A percentile compares a stretch with the other conserved stretches of the same genome.
Conservation (phyloP, 257 asterid species). For the Agastache rugosa region DNA sequence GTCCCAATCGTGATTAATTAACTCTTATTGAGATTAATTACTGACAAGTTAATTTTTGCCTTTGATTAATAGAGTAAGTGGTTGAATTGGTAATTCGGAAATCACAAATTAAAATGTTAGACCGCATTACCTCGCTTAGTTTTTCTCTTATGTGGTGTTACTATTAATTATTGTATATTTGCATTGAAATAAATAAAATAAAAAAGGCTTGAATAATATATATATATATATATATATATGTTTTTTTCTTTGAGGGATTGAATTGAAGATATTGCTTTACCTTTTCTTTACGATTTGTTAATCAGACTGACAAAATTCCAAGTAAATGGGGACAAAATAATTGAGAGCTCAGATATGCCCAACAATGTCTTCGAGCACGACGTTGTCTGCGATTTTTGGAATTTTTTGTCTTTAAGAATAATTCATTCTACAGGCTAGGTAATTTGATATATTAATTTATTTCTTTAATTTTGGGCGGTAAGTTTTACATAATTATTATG, state of each 20-base stretch:
- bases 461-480: neutral
- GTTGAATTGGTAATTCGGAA: no score
- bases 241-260: no score
- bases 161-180: neutral
- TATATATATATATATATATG: no score
- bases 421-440: neutral
- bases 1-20: no score
- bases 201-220: no score
- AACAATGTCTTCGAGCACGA: neutral
- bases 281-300: conserved; percentile 44
- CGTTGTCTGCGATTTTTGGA: neutral
- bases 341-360: neutral
- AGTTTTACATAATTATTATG: neutral
- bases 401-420: neutral
- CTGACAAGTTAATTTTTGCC: no score
- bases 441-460: neutral
- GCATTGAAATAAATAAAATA: no score
- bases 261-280: conserved; percentile 13
- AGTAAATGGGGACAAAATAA: conserved; percentile 33
- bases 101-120: no score
- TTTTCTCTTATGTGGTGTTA: neutral
- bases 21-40: no score
- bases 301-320: conserved; percentile 30
- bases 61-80: no score
- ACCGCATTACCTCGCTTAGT: neutral